phyloP scores from a whole-genome alignment of 2,329 filamentous ascomycete species.

The Penicillium sp. region DNA sequence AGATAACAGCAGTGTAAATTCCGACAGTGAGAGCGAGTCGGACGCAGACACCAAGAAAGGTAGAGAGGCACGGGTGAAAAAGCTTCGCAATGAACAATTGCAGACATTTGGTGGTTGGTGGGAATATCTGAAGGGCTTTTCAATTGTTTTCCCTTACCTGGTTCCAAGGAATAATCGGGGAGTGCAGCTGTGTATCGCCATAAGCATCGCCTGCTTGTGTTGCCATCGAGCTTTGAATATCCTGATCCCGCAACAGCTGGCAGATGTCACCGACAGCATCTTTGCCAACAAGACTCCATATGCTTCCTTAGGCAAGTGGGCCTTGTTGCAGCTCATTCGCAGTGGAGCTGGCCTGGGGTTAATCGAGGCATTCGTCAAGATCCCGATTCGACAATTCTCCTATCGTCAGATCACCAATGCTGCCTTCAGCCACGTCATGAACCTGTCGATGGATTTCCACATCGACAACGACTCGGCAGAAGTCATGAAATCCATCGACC shows the following conservation, averaged over 20 bases:
- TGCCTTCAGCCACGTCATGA: conserved; percentile 66
- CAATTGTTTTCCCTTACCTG: conserved; percentile 10
- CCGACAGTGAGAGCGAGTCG: conserved; percentile 5
- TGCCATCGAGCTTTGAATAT: conserved; percentile 7
- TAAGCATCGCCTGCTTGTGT: conserved; percentile 2
- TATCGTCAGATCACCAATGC: conserved; percentile 60
- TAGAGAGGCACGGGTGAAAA: conserved; percentile 2
- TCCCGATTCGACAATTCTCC: conserved; percentile 57
- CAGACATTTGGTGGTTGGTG: conserved; percentile 6
- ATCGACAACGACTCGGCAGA: conserved; percentile 65
- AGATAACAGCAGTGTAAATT: conserved; percentile 5
- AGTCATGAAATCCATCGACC: conserved; percentile 64
- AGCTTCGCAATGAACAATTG: conserved; percentile 5
- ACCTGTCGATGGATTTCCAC: conserved; percentile 69
- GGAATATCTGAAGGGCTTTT: conserved; percentile 6
- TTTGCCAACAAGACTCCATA: conserved; percentile 7
- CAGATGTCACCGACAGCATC: conserved; percentile 8
- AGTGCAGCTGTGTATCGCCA: conserved; percentile 7
- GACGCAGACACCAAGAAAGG: conserved; percentile 1
- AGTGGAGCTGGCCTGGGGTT: conserved; percentile 6
- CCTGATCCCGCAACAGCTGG: conserved; percentile 8
- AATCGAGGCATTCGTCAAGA: conserved; percentile 16
- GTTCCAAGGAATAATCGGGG: conserved; percentile 3
- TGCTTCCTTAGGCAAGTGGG: conserved; percentile 6
- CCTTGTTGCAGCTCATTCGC: conserved; percentile 4